Evolutionary conservation across 345 rosid genomes (phyloP).

Genomic region (Heritiera littoralis): DNA sequence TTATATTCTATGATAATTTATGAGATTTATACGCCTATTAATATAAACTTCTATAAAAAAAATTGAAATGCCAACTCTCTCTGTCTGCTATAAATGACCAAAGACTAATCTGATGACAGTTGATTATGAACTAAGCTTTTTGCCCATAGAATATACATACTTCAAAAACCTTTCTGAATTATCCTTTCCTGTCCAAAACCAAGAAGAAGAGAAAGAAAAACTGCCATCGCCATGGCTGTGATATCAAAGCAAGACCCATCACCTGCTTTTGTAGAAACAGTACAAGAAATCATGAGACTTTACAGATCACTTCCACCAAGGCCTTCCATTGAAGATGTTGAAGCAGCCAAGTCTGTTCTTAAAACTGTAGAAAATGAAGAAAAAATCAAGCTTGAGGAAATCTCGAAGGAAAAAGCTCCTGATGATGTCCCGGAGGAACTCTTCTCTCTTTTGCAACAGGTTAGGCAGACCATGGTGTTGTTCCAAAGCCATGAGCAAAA

Average conservation of each 20-base stretch:
- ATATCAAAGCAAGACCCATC: conserved; percentile 38
- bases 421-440: conserved; percentile 53
- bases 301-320: conserved; percentile 60
- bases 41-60: too few relatives aligned
- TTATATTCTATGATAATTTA: too few relatives aligned
- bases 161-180: background rate
- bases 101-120: background rate
- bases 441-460: conserved; percentile 42
- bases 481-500: conserved; percentile 53
- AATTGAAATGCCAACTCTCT: background rate
- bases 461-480: conserved; percentile 42
- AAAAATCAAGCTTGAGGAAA: conserved; percentile 46
- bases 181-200: background rate
- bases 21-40: too few relatives aligned
- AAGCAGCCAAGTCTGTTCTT: conserved; percentile 56
- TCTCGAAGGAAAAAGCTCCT: conserved; percentile 37
- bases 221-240: conserved; percentile 43
- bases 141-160: background rate
- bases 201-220: background rate
- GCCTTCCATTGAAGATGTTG: conserved; percentile 58
- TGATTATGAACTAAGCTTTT: background rate
- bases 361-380: conserved; percentile 45
- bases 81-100: background rate
- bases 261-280: conserved; percentile 40
- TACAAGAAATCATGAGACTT: conserved; percentile 53